Evolutionary conservation across 805 yeast species (phyloP), one percentile per base, ranked within the genome.

Genomic region (fission yeast (Schizosaccharomyces pombe)): DNA sequence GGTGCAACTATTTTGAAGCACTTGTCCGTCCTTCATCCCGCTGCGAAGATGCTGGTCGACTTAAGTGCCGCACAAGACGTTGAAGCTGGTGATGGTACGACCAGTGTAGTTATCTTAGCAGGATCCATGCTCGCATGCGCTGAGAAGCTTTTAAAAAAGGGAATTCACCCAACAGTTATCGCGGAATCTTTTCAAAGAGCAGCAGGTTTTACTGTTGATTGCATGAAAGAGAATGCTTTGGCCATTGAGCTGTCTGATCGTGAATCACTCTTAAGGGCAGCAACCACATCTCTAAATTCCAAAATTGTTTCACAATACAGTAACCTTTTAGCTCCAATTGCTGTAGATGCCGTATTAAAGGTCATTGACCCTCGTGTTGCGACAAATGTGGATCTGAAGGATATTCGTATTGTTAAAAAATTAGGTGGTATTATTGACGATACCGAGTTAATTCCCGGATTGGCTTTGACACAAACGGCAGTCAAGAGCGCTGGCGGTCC

Each of bases 51-150:
- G 97, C 72, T 78, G n/a, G 98, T 91, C 49, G 97, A 91, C 65
- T 84, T 91, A 29, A 82, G 94, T 57, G 95, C 87, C 47, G 97
- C 98, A 1, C 99, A 91, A 69, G 99, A 91, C 62, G 82, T 87
- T 39, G 99, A 87, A 68, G 98, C 97, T n/a, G 99, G 99, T 55
- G 99, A 91, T 66, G 99, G 99, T 59, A 91, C 99, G 33, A 91
- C 99, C 0, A 81, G 95, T 1, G 98, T 91, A 32, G 98, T 93
- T 30, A 89, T 91, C 55, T 73, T 91, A 58, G 85, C 96, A 4
- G 99, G 98, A 37, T 89, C 96, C 4, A 69, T 91, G 52, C 72
- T 91, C 55, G 94, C 89, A 31, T 98, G 98, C 16, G 94, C 97
- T 55, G 98, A 91, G 62, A 80, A 81, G 65, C 72, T 91, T 57